phyloP scores from a whole-genome alignment of 208 protist species.

The Jaenimonas drosophilae region DNA sequence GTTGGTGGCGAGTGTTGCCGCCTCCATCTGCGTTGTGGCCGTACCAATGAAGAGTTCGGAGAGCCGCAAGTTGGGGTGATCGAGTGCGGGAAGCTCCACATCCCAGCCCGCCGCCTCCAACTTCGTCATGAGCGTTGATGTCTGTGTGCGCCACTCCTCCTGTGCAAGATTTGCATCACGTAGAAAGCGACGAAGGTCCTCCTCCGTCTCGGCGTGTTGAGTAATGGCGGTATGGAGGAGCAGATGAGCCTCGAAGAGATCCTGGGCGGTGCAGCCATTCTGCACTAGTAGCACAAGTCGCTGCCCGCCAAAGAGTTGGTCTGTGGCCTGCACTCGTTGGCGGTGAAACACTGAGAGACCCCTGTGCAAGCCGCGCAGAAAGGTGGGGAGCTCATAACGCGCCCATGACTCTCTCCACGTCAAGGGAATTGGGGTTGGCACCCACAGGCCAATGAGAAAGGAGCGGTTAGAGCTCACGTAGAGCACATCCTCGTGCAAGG shows the following conservation, averaged over 20 bases:
- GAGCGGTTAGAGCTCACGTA: slow-evolving; percentile 40
- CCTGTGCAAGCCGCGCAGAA: slow-evolving; percentile 7
- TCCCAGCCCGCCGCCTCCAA: slow-evolving; percentile 54
- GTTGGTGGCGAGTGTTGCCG: no score
- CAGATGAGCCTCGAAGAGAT: slow-evolving; percentile 63
- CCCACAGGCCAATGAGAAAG: slow-evolving; percentile 71
- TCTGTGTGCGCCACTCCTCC: slow-evolving; percentile 21
- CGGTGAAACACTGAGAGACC: slow-evolving; percentile 3
- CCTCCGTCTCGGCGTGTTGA: slow-evolving; percentile 24
- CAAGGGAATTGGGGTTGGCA: slow-evolving; percentile 23
- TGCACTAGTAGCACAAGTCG: slow-evolving; percentile 60
- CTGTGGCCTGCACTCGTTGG: slow-evolving; percentile 6
- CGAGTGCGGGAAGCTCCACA: slow-evolving; percentile 46
- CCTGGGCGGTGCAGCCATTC: slow-evolving; percentile 34
- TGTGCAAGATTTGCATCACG: slow-evolving; percentile 34
- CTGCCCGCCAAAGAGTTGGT: slow-evolving; percentile 9
- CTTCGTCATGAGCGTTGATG: slow-evolving; percentile 12
- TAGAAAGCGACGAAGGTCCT: slow-evolving; percentile 46
- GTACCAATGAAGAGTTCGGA: slow-evolving; percentile 32
- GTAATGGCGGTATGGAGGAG: slow-evolving; percentile 59
- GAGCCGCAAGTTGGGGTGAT: slow-evolving; percentile 55
- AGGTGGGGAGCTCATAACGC: slow-evolving; percentile 27
- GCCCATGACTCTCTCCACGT: slow-evolving; percentile 33
- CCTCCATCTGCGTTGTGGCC: no score
- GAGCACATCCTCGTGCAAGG: slow-evolving; percentile 51